phyloP scores from a whole-genome alignment of 2,329 filamentous ascomycete species.

The Cladophialophora immunda region DNA sequence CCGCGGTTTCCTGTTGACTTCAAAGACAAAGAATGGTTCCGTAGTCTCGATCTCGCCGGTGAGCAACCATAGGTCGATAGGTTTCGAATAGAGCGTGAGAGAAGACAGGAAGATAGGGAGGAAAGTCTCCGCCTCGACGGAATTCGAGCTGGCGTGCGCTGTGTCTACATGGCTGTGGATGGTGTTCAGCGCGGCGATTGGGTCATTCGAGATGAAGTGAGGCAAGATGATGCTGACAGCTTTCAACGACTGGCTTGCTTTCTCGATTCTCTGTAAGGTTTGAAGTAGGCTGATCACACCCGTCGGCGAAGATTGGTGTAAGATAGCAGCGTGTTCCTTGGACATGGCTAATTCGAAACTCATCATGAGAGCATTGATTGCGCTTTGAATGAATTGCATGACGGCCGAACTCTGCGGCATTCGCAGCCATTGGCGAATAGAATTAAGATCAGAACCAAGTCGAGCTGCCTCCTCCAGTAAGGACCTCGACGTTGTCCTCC shows the following conservation, averaged over 20 bases:
- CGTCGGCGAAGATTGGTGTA: conserved; percentile 18
- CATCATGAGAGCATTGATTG: conserved; percentile 20
- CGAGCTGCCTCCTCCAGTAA: conserved; percentile 35
- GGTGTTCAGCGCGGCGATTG: conserved; percentile 23
- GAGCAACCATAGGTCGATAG: conserved; percentile 32
- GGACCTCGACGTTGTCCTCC: conserved; percentile 15
- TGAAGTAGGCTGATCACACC: conserved; percentile 32
- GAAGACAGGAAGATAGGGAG: conserved; percentile 32
- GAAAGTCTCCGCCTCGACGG: conserved; percentile 15
- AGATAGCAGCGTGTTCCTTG: conserved; percentile 23
- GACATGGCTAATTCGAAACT: conserved; percentile 24
- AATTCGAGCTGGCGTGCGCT: conserved; percentile 25
- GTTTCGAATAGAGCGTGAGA: conserved; percentile 27
- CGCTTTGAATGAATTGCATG: conserved; percentile 33
- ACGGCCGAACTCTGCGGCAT: conserved; percentile 14
- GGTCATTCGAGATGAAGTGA: conserved; percentile 20
- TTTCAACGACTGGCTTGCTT: conserved; percentile 13
- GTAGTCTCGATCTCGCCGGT: conserved; percentile 22
- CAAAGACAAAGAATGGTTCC: conserved; percentile 28
- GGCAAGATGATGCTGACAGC: conserved; percentile 13
- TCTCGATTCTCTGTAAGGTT: conserved; percentile 20
- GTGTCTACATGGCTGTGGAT: conserved; percentile 24
- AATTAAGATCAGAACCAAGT: conserved; percentile 24
- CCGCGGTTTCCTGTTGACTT: conserved; percentile 9
- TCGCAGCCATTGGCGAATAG: conserved; percentile 31